Evolutionary conservation across 306 rosid genomes (phyloP), one percentile per base, ranked within the genome.

Genomic region (Carpinus viminea): DNA sequence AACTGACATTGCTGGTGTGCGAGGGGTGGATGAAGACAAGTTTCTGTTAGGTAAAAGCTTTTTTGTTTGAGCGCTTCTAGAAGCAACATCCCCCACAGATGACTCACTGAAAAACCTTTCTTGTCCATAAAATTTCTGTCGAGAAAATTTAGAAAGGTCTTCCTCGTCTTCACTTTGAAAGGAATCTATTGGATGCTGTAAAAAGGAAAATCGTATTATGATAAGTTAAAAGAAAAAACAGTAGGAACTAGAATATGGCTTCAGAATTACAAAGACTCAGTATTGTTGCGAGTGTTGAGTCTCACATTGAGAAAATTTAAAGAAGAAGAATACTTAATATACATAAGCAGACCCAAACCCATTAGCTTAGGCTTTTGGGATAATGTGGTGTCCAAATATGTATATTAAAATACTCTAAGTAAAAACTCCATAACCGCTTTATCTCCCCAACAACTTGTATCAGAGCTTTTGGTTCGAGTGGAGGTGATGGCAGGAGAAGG

Each of bases 141-240:
- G 93, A 11, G 87, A 78, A 84, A 78, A 82, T 74, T 89, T 96
- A 82, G 93, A 81, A 78, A 83, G 87, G 70, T 92, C 90, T 75
- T 87, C 97, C 72, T 86, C 94, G 48, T 88, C 97, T 74, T 92
- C 97, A 76, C 92, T 89, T 72, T 83, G 88, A 83, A 87, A 80
- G 59, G 93, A 88, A 78, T 89, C 98, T 82, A 88, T 81, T 5
- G 89, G 92, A 83, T 89, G 98, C 92, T 88, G 86, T 82, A 68
- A 73, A 55, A 77, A 81, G 75, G 81, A 74, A 77, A 78, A 52
- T 36, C 69, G 20, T 41, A 57, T 15, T 74, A 81, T 70, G 73
- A 70, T 80, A 73, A 80, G 73, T 69, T 24, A 73, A 59, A 71
- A 68, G 51, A 79, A 64, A 48, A 62, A 7, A 74, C 51, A 85